Percentiles rank a stretch among this genome's conserved stretches.
phyloP scores from a whole-genome alignment of 148 eudicot species.

The Selenicereus undatus region DNA sequence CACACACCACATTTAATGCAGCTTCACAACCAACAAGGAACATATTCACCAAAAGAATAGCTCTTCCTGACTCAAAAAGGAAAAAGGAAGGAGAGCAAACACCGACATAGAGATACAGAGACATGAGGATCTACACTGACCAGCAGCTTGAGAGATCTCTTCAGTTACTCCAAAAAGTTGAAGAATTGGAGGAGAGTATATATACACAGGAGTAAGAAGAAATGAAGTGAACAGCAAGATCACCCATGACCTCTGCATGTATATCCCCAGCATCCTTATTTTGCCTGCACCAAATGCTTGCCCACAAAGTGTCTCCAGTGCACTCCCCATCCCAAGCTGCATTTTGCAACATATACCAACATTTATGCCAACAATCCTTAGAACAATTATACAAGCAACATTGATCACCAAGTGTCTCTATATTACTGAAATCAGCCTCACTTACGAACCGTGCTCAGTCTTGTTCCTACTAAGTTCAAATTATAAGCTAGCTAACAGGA shows the following conservation, averaged over 20 bases:
- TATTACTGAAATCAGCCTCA: no score
- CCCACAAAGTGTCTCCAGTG: conserved; percentile 80
- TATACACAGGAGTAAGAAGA: conserved; percentile 48
- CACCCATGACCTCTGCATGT: conserved; percentile 85
- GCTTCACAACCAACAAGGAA: not conserved
- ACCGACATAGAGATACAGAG: not conserved
- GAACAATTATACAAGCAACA: not conserved
- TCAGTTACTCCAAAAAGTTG: conserved; percentile 46
- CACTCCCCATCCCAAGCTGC: conserved; percentile 86
- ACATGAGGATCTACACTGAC: conserved; percentile 25
- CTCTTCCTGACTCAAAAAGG: not conserved
- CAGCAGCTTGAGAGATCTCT: conserved; percentile 62
- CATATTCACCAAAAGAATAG: not conserved
- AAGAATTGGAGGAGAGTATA: conserved; percentile 59
- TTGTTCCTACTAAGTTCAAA: not conserved
- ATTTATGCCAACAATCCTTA: not conserved
- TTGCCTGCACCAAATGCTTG: conserved; percentile 82
- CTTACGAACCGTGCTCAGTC: no score
- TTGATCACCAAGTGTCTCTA: not conserved
- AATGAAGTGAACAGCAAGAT: conserved; percentile 48
- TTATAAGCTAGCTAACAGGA: not conserved
- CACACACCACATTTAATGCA: not conserved
- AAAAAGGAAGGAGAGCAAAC: no score
- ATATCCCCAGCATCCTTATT: conserved; percentile 56
- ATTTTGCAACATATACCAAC: conserved; percentile 6